Base-by-base conservation (phyloP, 495 filamentous ascomycete species). In the Penicillium canescens region DNA sequence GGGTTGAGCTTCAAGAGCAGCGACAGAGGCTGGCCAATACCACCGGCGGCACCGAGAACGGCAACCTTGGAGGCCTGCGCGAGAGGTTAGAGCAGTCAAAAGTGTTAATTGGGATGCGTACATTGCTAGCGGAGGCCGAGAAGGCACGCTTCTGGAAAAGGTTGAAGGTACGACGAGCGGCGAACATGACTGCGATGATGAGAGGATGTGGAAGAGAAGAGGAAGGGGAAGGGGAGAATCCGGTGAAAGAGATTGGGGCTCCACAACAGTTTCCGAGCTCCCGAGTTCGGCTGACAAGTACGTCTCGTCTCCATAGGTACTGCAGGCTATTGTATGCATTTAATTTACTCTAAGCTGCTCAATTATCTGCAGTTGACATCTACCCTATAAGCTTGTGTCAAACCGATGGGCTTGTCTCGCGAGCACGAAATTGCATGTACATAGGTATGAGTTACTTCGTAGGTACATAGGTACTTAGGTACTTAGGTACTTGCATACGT, bases 1-100 rank as follows among this genome's bases (percentile, higher is more conserved):
- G 92, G 92, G 86, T 98, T 98, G 74, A 97, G 86, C 88, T 98
- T 98, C 72, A 98, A 82, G 63, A 98, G 87, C 48, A 98, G 87
- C 46, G 94, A 98, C 58, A 98, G 77, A 66, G 94, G 94, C 82
- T 98, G 94, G 69, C 94, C 94, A 77, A 98, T 98, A 72, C 94
- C 94, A 77, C 94, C 94, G 70, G 87, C 87, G 59, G 93, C 94
- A 78, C 94, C 94, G 65, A 98, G 87, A 50, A 98, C 92, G 64
- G 91, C 85, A 61, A 98, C 94, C 83, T 97, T 97, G 71, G 92
- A 92, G 70, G 90, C 84, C 94, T 98, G 73, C 49, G 59, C 62
- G 50, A 42, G 55, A 56, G 47, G 53, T 40, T 24, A 49, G 35
- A 37, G 47, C 20, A 35, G 21, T 37, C 42, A 46, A 55, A 26